A percentile compares a stretch with the other conserved stretches of the same genome.
Conservation (phyloP, 192 early-diverging fungal genomes). For the Mortierella antarctica region DNA sequence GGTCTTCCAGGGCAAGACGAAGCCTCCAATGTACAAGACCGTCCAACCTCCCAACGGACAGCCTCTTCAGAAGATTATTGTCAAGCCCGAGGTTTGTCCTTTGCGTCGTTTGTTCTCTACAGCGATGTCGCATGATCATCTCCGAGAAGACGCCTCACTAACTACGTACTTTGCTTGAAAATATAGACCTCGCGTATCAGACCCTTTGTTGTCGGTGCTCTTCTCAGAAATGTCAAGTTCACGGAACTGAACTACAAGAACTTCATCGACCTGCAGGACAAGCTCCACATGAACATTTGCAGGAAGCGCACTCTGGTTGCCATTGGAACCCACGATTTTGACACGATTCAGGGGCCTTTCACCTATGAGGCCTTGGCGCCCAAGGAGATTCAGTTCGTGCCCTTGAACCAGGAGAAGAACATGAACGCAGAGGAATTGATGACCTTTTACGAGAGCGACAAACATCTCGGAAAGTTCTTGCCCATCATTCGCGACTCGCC, state of each 20-base stretch:
- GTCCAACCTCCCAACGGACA: conserved; percentile 66
- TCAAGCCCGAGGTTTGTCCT: conserved; percentile 74
- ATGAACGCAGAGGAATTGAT: conserved; percentile 93
- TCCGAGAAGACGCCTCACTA: neutral
- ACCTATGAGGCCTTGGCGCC: conserved; percentile 92
- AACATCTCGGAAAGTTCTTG: conserved; percentile 89
- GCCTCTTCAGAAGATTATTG: conserved; percentile 68
- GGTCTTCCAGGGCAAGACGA: conserved; percentile 80
- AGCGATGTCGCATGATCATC: neutral
- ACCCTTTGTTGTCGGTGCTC: conserved; percentile 88
- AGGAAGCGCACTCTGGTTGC: conserved; percentile 94
- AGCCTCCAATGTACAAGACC: conserved; percentile 74
- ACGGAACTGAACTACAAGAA: conserved; percentile 86
- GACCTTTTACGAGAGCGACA: conserved; percentile 88
- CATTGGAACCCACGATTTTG: conserved; percentile 98
- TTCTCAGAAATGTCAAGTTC: conserved; percentile 90
- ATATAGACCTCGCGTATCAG: conserved; percentile 83
- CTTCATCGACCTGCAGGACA: conserved; percentile 99
- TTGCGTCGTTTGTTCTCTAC: neutral
- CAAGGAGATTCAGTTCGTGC: conserved; percentile 91
- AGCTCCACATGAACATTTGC: conserved; percentile 98
- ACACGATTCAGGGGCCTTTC: conserved; percentile 94
- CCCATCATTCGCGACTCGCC: conserved; percentile 93
- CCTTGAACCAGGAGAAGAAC: conserved; percentile 88
- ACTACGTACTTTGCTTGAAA: neutral